Percentiles rank a stretch among this genome's conserved stretches.
phyloP scores from a whole-genome alignment of 164 flowering plant species.

The Magnolia sinica region DNA sequence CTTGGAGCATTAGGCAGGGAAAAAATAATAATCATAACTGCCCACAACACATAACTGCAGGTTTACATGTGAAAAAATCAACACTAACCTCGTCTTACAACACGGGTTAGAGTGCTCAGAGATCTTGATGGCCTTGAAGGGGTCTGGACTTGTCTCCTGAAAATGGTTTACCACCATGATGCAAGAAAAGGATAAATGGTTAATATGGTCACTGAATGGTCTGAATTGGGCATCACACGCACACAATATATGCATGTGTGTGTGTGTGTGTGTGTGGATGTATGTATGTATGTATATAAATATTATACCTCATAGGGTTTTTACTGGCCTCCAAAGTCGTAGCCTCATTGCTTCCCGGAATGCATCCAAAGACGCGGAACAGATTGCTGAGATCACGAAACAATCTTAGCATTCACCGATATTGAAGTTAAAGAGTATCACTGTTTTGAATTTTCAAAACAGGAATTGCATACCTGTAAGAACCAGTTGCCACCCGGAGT shows the following conservation, averaged over 20 bases:
- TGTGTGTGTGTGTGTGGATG: too few species aligned
- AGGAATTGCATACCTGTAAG: constrained; percentile 64
- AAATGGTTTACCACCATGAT: not conserved
- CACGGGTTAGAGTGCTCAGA: constrained; percentile 82
- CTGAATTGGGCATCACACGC: not conserved
- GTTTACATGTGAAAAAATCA: not conserved
- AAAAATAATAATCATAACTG: not conserved
- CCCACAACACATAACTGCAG: not conserved
- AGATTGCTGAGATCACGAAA: constrained; percentile 59
- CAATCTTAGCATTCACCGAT: not conserved
- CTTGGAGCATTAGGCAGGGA: not conserved
- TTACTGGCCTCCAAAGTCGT: constrained; percentile 96
- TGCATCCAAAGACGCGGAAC: constrained; percentile 88
- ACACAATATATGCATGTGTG: not conserved
- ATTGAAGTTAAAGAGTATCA: not conserved
- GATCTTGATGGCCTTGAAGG: constrained; percentile 93
- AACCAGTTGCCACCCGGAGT: constrained; percentile 86
- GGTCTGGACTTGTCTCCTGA: constrained; percentile 83
- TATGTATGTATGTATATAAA: too few species aligned
- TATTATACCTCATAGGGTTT: constrained; percentile 87
- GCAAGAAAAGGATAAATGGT: not conserved
- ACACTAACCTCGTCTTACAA: constrained; percentile 77
- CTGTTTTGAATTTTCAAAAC: not conserved
- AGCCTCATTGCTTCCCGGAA: constrained; percentile 72
- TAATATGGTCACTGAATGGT: too few species aligned